These are phyloP conservation scores for Phytophthora ramorum DNA, from an alignment of 352 stramenopile species.

Conservation along the genomic window DNA sequence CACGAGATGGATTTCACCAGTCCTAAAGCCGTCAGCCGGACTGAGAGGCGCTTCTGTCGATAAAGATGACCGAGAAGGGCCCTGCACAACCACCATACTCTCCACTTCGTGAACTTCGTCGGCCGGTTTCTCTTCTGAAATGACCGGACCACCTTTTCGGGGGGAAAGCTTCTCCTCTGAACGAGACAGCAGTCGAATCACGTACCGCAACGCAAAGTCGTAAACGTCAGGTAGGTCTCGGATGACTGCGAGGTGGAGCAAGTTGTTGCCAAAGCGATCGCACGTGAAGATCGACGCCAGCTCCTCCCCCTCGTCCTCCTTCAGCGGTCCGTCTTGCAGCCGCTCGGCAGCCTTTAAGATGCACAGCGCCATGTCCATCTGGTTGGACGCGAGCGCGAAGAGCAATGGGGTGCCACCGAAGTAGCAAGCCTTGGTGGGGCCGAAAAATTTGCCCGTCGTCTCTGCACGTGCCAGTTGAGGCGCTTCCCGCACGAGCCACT, in stretches of 20 bases:
- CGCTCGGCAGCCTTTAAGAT: slow-evolving; percentile 44
- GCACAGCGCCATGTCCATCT: slow-evolving; percentile 50
- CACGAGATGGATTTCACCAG: slow-evolving; percentile 33
- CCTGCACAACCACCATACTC: slow-evolving; percentile 15
- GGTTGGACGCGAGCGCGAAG: slow-evolving; percentile 65
- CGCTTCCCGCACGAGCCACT: slow-evolving; percentile 46
- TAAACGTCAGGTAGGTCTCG: slow-evolving; percentile 64
- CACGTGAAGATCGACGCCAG: slow-evolving; percentile 56
- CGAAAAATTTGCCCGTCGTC: slow-evolving; percentile 61
- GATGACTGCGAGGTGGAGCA: slow-evolving; percentile 63
- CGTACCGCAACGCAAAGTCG: slow-evolving; percentile 62
- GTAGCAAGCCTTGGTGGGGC: slow-evolving; percentile 60
- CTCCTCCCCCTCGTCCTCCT: slow-evolving; percentile 10
- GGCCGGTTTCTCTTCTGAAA: slow-evolving; percentile 2
- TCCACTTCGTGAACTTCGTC: slow-evolving; percentile 24
- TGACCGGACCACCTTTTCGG: slow-evolving; percentile 1
- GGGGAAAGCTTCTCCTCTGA: background rate
- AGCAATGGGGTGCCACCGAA: slow-evolving; percentile 64
- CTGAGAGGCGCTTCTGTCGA: background rate
- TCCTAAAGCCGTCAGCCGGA: background rate
- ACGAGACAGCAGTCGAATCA: slow-evolving; percentile 43
- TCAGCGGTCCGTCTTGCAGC: slow-evolving; percentile 18
- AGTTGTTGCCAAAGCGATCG: slow-evolving; percentile 68
- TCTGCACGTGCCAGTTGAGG: slow-evolving; percentile 55
- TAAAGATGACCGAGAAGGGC: background rate